Percentiles rank a stretch among this genome's conserved stretches.
These are phyloP conservation scores for Melanopsichium pennsylvanicum DNA, from an alignment of 1,284 basidiomycete species.

Conservation along the genomic window DNA sequence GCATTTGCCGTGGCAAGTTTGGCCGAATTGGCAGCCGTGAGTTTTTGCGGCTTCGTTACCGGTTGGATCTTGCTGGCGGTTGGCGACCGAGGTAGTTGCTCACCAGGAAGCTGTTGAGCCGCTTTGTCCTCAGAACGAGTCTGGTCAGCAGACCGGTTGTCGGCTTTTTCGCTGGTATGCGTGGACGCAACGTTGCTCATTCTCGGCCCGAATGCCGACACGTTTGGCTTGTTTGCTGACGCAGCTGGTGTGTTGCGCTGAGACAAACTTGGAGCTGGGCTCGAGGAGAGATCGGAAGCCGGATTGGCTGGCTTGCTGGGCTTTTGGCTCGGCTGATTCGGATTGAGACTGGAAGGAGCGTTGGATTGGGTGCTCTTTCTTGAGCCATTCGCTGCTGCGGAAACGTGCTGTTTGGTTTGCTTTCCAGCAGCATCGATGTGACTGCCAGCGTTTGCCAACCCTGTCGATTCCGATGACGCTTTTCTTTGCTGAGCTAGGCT, in stretches of 20 bases:
- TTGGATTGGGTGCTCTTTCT: constrained; percentile 16
- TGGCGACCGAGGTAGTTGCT: background rate
- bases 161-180: background rate
- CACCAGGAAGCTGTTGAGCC: background rate
- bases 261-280: constrained; percentile 13
- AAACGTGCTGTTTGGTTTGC: background rate
- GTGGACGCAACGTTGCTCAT: background rate
- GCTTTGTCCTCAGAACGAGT: background rate
- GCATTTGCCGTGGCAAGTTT: background rate
- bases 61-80: background rate
- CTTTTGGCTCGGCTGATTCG: constrained; percentile 8
- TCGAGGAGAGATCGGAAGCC: constrained; percentile 2
- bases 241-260: constrained; percentile 1
- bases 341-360: too few relatives aligned
- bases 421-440: background rate
- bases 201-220: background rate
- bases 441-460: background rate
- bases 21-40: background rate
- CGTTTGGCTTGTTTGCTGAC: background rate
- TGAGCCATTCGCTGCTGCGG: background rate
- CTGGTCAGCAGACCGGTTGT: background rate
- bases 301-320: constrained; percentile 7
- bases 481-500: constrained; percentile 13
- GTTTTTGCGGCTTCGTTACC: background rate
- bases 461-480: background rate